These are phyloP conservation scores for Mycena metata DNA, from an alignment of 768 basidiomycete genomes.

Conservation along the genomic window DNA sequence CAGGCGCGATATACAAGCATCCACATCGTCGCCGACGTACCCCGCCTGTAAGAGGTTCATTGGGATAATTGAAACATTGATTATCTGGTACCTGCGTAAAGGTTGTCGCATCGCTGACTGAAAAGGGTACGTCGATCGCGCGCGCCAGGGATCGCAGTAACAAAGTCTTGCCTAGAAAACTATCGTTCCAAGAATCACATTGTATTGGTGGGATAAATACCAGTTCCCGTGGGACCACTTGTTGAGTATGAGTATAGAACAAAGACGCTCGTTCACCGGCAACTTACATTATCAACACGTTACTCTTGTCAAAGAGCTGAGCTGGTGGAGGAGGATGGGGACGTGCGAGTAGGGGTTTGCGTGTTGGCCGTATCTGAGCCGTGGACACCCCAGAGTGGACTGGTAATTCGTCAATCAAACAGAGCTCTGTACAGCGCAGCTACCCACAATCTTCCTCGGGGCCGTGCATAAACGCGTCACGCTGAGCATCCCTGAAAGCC, in stretches of 20 bases:
- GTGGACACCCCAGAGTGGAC: slow-evolving; percentile 60
- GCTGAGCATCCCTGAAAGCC: slow-evolving; percentile 57
- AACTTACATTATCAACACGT: slow-evolving; percentile 89
- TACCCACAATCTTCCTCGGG: slow-evolving; percentile 37
- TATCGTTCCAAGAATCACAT: slow-evolving; percentile 17
- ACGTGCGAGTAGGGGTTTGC: slow-evolving; percentile 51
- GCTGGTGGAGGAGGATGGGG: slow-evolving; percentile 57
- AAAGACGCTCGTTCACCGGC: neutral
- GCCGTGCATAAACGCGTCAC: slow-evolving; percentile 39
- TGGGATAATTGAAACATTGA: slow-evolving; percentile 9
- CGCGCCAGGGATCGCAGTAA: slow-evolving; percentile 92
- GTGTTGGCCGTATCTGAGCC: slow-evolving; percentile 75
- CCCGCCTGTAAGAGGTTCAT: slow-evolving; percentile 64
- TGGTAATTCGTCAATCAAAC: slow-evolving; percentile 35
- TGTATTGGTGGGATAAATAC: slow-evolving; percentile 51
- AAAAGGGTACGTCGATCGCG: slow-evolving; percentile 94
- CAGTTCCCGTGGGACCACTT: slow-evolving; percentile 90
- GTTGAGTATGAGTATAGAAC: slow-evolving; percentile 13
- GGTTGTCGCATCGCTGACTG: slow-evolving; percentile 92
- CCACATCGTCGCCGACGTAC: slow-evolving; percentile 97
- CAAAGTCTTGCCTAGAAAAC: slow-evolving; percentile 82
- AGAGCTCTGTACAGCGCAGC: neutral
- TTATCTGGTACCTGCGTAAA: slow-evolving; percentile 80
- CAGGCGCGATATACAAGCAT: slow-evolving; percentile 89
- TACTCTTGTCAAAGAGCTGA: slow-evolving; percentile 93